Evolutionary conservation across 2,329 filamentous ascomycete species (phyloP).

Genomic region (Fusarium mundagurra): DNA sequence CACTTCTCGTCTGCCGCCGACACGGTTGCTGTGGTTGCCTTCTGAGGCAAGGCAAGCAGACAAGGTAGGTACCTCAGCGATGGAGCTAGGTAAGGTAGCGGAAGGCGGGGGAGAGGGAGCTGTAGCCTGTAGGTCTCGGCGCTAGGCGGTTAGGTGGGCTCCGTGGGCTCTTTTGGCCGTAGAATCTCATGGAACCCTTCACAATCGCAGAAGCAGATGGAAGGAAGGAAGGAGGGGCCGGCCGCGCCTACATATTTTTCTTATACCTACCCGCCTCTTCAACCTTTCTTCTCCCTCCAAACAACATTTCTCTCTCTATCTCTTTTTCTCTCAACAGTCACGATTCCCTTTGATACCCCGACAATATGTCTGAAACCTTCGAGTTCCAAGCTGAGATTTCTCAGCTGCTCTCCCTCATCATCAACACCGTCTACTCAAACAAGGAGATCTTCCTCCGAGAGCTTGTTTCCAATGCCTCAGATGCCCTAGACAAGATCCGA

Average conservation of each 20-base stretch:
- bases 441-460: slow-evolving; percentile 99
- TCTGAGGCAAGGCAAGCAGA: background rate
- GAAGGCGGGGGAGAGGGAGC: slow-evolving; percentile 21
- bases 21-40: slow-evolving; percentile 32
- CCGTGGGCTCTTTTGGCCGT: slow-evolving; percentile 46
- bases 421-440: slow-evolving; percentile 99
- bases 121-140: slow-evolving; percentile 24
- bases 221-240: slow-evolving; percentile 44
- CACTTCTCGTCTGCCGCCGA: slow-evolving; percentile 25
- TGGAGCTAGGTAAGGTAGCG: slow-evolving; percentile 1
- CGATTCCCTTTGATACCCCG: slow-evolving; percentile 54
- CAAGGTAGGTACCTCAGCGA: background rate
- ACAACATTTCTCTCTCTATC: slow-evolving; percentile 31
- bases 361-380: slow-evolving; percentile 94
- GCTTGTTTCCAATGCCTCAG: slow-evolving; percentile 96
- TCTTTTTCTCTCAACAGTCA: slow-evolving; percentile 39
- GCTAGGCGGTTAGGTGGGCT: slow-evolving; percentile 31
- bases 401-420: slow-evolving; percentile 99
- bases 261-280: slow-evolving; percentile 41
- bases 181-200: slow-evolving; percentile 60
- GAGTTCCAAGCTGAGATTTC: slow-evolving; percentile 99
- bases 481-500: slow-evolving; percentile 99
- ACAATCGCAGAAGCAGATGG: slow-evolving; percentile 43
- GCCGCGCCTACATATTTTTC: slow-evolving; percentile 49
- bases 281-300: slow-evolving; percentile 40